Conservation (phyloP, 768 basidiomycete genomes). For the Boletus pseudopeckii region DNA sequence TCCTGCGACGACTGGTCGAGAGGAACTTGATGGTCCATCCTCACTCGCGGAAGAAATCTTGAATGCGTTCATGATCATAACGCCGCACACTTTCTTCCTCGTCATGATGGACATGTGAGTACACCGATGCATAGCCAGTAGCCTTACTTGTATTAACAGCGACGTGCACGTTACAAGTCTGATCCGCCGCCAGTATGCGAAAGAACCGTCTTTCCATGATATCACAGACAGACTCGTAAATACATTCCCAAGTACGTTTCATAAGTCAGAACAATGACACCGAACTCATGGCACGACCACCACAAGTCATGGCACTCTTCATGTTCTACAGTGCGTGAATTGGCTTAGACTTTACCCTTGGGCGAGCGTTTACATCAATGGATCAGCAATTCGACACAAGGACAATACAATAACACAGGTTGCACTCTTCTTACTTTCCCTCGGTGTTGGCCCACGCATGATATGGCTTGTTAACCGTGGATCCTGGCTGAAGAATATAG, state of each 20-base stretch:
- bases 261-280: not conserved
- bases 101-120: conserved; percentile 84
- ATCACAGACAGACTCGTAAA: conserved; percentile 57
- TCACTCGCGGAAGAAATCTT: conserved; percentile 68
- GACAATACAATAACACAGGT: conserved; percentile 48
- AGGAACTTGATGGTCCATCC: conserved; percentile 35
- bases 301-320: conserved; percentile 67
- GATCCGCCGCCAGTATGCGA: conserved; percentile 75
- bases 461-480: conserved; percentile 67
- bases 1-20: not conserved
- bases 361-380: not conserved
- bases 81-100: conserved; percentile 72
- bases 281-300: conserved; percentile 1
- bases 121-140: not conserved
- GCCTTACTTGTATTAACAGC: not conserved
- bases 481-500: conserved; percentile 71
- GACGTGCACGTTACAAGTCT: conserved; percentile 42
- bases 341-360: not conserved
- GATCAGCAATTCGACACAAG: conserved; percentile 61
- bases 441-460: conserved; percentile 58
- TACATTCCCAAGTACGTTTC: conserved; percentile 67
- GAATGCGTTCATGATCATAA: conserved; percentile 58
- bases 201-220: conserved; percentile 46
- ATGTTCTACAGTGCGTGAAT: conserved; percentile 37
- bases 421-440: conserved; percentile 56